Evolutionary conservation across 2,329 filamentous ascomycete genomes (phyloP).

Genomic region (Verticillium tricorpus): DNA sequence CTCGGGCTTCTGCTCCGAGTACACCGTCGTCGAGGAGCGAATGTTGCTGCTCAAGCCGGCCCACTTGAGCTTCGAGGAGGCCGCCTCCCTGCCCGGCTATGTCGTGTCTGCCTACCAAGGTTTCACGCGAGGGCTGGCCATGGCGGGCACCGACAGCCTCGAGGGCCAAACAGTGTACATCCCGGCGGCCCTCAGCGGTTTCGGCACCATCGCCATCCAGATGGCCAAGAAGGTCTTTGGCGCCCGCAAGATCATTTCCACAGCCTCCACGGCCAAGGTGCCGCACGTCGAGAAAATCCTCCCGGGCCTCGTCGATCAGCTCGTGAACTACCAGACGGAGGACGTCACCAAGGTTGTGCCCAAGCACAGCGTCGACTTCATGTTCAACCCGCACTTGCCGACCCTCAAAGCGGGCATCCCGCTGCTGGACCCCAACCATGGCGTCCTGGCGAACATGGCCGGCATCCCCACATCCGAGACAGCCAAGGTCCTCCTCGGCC

Average conservation of each 20-base stretch:
- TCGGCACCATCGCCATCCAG: constrained; percentile 41
- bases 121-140: constrained; percentile 31
- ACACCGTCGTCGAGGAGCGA: constrained; percentile 28
- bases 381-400: constrained; percentile 41
- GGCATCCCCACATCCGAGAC: constrained; percentile 29
- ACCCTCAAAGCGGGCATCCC: constrained; percentile 33
- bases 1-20: constrained; percentile 34
- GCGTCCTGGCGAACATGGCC: constrained; percentile 36
- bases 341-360: constrained; percentile 29
- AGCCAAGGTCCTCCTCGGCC: constrained; percentile 23
- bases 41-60: constrained; percentile 28
- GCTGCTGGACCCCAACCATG: constrained; percentile 29
- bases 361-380: constrained; percentile 41
- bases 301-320: constrained; percentile 40
- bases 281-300: constrained; percentile 34
- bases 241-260: constrained; percentile 42
- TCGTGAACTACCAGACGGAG: constrained; percentile 46
- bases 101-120: constrained; percentile 39
- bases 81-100: constrained; percentile 29
- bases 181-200: constrained; percentile 43
- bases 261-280: constrained; percentile 48
- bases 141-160: constrained; percentile 31
- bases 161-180: constrained; percentile 48
- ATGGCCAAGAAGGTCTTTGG: constrained; percentile 46
- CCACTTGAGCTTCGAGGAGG: constrained; percentile 27